Percentiles rank a stretch among this genome's conserved stretches.
Conservation (phyloP, 148 eudicot species). For the Rhododendron ferrugineum region DNA sequence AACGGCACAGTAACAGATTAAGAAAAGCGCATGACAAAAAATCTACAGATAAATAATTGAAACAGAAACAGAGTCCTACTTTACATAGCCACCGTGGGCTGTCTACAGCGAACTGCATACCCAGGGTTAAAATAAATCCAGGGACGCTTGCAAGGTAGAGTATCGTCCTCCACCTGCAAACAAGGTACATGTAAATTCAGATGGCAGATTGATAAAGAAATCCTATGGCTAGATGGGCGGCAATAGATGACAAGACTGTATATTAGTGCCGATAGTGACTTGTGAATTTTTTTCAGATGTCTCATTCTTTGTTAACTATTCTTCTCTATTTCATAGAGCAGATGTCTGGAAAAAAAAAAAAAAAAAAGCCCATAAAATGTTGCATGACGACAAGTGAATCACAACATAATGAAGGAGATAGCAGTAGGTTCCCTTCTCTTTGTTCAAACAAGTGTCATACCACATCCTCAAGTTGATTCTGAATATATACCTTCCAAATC, state of each 20-base stretch:
- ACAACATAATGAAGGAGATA: not conserved
- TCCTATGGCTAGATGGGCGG: not conserved
- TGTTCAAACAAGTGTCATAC: not conserved
- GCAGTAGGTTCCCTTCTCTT: not conserved
- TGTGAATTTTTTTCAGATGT: not conserved
- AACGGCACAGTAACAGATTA: not conserved
- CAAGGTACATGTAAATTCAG: not conserved
- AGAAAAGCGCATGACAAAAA: not conserved
- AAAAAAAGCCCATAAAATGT: not conserved
- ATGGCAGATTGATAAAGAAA: not conserved
- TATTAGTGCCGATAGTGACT: not conserved
- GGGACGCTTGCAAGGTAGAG: constrained; percentile 67
- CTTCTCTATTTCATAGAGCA: not conserved
- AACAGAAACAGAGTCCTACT: constrained; percentile 31
- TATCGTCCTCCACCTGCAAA: constrained; percentile 76
- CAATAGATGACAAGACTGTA: not conserved
- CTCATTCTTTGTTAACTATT: not conserved
- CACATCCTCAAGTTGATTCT: not conserved
- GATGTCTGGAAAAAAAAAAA: not conserved
- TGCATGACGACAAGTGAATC: not conserved
- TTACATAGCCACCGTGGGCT: constrained; percentile 88
- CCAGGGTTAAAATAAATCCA: constrained; percentile 54
- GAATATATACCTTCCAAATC: not conserved
- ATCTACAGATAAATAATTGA: not conserved
- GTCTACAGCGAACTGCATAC: constrained; percentile 51